These are phyloP conservation scores for Coprinopsis marcescibilis DNA, from an alignment of 768 basidiomycete species.

Conservation along the genomic window DNA sequence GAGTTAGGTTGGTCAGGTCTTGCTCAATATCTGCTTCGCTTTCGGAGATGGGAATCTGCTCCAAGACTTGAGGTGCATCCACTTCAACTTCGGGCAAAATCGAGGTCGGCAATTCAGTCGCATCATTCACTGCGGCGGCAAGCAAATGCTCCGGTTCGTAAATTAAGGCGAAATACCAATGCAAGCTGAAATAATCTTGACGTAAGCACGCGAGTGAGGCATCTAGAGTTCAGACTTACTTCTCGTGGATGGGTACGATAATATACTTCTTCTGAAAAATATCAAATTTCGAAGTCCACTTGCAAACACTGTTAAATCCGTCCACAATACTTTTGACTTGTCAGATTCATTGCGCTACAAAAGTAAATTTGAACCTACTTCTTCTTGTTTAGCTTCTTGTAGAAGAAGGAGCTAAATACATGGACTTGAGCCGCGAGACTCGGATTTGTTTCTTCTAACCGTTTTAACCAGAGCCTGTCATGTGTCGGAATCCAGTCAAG, in stretches of 20 bases:
- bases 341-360: slow-evolving; percentile 2
- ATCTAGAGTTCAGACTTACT: slow-evolving; percentile 45
- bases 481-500: not conserved
- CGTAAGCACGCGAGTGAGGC: not conserved
- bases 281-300: slow-evolving; percentile 90
- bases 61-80: slow-evolving; percentile 9
- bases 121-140: not conserved
- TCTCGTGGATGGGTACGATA: slow-evolving; percentile 94
- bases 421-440: slow-evolving; percentile 69
- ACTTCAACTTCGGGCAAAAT: slow-evolving; percentile 4
- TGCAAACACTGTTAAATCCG: slow-evolving; percentile 79
- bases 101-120: not conserved
- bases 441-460: slow-evolving; percentile 49
- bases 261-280: slow-evolving; percentile 90
- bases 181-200: slow-evolving; percentile 48
- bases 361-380: slow-evolving; percentile 33
- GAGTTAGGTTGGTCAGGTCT: slow-evolving; percentile 23
- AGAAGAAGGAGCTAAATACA: slow-evolving; percentile 97
- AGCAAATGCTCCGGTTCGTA: slow-evolving; percentile 68
- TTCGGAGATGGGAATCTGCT: slow-evolving; percentile 11
- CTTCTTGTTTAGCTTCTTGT: slow-evolving; percentile 82
- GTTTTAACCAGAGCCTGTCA: slow-evolving; percentile 62
- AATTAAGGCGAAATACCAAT: slow-evolving; percentile 97
- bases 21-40: slow-evolving; percentile 31
- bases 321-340: slow-evolving; percentile 38